Conservation (phyloP, 2,329 filamentous ascomycete species). For the Zymoseptoria tritici region DNA sequence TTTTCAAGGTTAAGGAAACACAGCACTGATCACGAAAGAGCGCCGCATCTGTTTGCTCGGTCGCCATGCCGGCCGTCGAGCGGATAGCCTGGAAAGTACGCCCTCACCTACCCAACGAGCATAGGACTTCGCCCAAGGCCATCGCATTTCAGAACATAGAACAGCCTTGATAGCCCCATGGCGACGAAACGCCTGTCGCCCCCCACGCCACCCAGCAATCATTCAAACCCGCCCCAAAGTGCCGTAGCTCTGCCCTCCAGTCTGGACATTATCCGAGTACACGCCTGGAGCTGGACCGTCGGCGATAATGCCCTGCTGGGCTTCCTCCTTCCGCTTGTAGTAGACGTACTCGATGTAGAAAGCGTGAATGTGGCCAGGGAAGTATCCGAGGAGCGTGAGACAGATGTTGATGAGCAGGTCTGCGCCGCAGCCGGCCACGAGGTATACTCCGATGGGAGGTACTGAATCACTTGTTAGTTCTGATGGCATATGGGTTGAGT, state of each 20-base stretch:
- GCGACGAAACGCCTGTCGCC: too few species aligned
- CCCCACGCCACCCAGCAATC: too few species aligned
- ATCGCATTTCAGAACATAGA: background rate
- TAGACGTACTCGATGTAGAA: slow-evolving; percentile 81
- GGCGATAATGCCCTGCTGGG: slow-evolving; percentile 47
- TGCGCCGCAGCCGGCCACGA: slow-evolving; percentile 43
- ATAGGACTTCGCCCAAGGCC: background rate
- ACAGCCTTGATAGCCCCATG: background rate
- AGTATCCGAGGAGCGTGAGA: slow-evolving; percentile 44
- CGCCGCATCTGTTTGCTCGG: background rate
- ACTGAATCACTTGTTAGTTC: slow-evolving; percentile 25
- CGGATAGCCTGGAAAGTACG: background rate
- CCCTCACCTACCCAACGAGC: background rate
- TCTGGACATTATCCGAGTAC: slow-evolving; percentile 66
- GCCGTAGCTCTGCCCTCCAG: slow-evolving; percentile 45
- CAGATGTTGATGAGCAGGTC: slow-evolving; percentile 43
- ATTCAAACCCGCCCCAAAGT: slow-evolving; percentile 15
- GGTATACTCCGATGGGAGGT: slow-evolving; percentile 43
- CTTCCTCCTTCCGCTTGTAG: slow-evolving; percentile 58
- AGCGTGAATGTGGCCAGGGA: slow-evolving; percentile 64
- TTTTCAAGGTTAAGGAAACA: background rate
- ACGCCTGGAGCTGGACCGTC: slow-evolving; percentile 57
- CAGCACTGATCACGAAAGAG: background rate
- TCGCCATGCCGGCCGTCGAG: background rate
- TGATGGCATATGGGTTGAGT: slow-evolving; percentile 1